A percentile compares a stretch with the other conserved stretches of the same genome.
These are phyloP conservation scores for Isoetes taiwanensis DNA, from an alignment of 75 land plant species.

Conservation along the genomic window DNA sequence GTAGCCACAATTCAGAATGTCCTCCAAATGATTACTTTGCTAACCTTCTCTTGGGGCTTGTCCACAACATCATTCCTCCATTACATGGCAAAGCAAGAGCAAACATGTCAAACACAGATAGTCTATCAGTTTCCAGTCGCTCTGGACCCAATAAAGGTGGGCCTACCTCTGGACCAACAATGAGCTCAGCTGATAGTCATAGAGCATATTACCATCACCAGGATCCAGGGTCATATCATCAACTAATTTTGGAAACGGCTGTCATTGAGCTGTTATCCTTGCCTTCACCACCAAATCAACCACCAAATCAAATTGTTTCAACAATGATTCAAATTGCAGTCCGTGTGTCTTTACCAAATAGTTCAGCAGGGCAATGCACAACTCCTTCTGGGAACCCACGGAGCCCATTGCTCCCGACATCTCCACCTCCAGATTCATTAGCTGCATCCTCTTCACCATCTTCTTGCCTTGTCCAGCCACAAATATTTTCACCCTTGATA, in stretches of 20 bases:
- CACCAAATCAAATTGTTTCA: conserved; percentile 47
- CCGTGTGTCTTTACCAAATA: conserved; percentile 34
- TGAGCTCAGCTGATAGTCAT: conserved; percentile 47
- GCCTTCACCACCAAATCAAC: conserved; percentile 46
- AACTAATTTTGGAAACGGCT: conserved; percentile 88
- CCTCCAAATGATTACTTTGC: conserved; percentile 77
- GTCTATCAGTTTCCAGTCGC: conserved; percentile 25
- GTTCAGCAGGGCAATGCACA: conserved; percentile 22
- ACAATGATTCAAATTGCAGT: conserved; percentile 78
- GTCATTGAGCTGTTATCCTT: conserved; percentile 93
- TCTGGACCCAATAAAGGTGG: conserved; percentile 26
- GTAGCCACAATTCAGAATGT: conserved; percentile 40
- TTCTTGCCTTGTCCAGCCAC: conserved; percentile 17
- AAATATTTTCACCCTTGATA: conserved; percentile 56
- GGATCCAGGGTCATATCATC: conserved; percentile 90
- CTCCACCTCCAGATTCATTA: conserved; percentile 69
- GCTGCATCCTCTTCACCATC: conserved; percentile 27
- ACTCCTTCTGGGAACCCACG: conserved; percentile 13
- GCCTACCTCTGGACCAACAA: conserved; percentile 27
- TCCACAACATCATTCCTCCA: conserved; percentile 81
- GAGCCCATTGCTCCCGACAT: conserved; percentile 52
- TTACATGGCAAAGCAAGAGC: conserved; percentile 36
- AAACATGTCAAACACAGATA: conserved; percentile 26
- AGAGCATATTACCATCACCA: conserved; percentile 88
- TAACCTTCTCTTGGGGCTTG: conserved; percentile 63